A percentile compares a stretch with the other conserved stretches of the same genome.
Conservation (phyloP, 352 stramenopile genomes). For the Pythium monospermum region DNA sequence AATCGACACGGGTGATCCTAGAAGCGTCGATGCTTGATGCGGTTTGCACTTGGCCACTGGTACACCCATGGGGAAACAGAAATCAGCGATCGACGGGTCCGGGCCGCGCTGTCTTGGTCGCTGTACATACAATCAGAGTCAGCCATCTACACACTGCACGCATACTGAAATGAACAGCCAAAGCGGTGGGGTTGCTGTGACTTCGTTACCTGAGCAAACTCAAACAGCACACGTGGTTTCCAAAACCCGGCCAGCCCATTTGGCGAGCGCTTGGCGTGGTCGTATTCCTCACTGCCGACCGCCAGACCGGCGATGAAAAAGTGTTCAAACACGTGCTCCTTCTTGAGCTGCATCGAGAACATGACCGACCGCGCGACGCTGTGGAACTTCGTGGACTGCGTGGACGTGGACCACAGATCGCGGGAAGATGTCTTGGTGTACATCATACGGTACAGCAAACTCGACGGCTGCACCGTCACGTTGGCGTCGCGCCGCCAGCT, state of each 20-base stretch:
- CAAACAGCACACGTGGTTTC: constrained; percentile 69
- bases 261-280: constrained; percentile 20
- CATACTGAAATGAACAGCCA: constrained; percentile 2
- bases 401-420: constrained; percentile 56
- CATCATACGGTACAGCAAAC: constrained; percentile 75
- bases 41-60: constrained; percentile 52
- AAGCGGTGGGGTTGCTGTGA: no score
- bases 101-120: constrained; percentile 24
- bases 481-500: constrained; percentile 13
- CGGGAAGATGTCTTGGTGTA: constrained; percentile 57
- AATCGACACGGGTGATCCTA: constrained; percentile 51
- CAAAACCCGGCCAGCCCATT: constrained; percentile 43
- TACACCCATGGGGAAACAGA: constrained; percentile 77
- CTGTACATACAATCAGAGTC: constrained; percentile 18
- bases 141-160: constrained; percentile 1
- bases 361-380: constrained; percentile 68
- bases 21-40: constrained; percentile 41
- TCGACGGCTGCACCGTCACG: constrained; percentile 34
- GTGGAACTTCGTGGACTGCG: constrained; percentile 44
- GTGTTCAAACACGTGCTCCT: constrained; percentile 78
- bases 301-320: constrained; percentile 67
- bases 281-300: constrained; percentile 28
- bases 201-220: constrained; percentile 38
- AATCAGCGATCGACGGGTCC: constrained; percentile 59
- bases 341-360: constrained; percentile 77